Evolutionary conservation across 2,329 filamentous ascomycete genomes (phyloP), one percentile per base, ranked within the genome.

Genomic region (Clonostachys sp.): DNA sequence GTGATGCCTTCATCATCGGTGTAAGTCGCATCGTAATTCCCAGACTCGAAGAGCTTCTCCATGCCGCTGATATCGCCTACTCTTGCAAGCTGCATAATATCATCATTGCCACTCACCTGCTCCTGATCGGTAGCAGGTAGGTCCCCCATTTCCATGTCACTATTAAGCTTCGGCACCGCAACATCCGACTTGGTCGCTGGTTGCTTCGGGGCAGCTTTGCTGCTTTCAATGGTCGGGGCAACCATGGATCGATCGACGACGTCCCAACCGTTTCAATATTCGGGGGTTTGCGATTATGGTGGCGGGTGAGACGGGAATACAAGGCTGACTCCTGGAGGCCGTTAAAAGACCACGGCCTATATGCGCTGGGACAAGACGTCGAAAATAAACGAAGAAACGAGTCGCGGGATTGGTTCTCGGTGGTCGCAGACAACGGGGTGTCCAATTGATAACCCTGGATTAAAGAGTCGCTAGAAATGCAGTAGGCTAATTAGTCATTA

Each of bases 1-100:
- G 92, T 97, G 63, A 99, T 96, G 61, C 90, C 91, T 67, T 99
- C 91, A 47, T 88, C 87, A 62, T 99, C 94, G 47, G 78, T 80
- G 65, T 91, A 94, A 46, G 83, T 89, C 44, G 90, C 89, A 64
- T 90, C 87, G 64, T 80, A 89, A 58, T 88, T 89, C 55, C 87
- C 86, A 48, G 80, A 81, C 62, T 92, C 89, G 57, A 96, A 95
- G 45, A 99, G 77, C 72, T 85, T 91, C 72, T 96, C 87, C 75
- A 99, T 94, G 46, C 82, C 87, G 8, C 78, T 74, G 51, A 96
- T 81, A 62, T 99, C 91, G 48, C 95, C 94, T 56, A 95, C 70
- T 50, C 94, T 80, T 39, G 94, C 91, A 63, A 96, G 73, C 72
- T 96, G 92, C 92, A 99, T 97, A 56, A 99, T 86, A 70, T 99